phyloP scores from a whole-genome alignment of 176 grass and related monocot species.

The Lolium multiflorum region DNA sequence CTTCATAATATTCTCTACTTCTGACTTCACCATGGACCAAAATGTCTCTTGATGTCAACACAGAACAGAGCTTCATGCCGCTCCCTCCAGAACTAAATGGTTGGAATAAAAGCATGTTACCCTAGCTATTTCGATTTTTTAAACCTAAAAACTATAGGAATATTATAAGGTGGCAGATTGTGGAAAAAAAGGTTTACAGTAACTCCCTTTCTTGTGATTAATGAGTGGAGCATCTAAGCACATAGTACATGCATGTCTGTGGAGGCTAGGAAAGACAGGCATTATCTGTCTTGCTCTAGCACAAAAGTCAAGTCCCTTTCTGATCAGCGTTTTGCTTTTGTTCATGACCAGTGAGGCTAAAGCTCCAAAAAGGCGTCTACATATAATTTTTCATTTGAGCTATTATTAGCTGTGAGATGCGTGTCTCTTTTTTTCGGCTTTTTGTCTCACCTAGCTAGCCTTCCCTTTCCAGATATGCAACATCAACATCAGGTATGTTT shows the following conservation, averaged over 20 bases:
- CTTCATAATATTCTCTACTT: too few relatives aligned
- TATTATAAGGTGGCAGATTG: background rate
- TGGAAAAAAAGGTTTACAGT: background rate
- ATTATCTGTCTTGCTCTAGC: slow-evolving; percentile 5
- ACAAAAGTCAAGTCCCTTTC: slow-evolving; percentile 9
- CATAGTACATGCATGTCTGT: background rate
- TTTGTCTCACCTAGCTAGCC: background rate
- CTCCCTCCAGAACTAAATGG: too few relatives aligned
- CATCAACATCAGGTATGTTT: background rate
- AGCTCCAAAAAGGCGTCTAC: background rate
- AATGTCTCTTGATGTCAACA: too few relatives aligned
- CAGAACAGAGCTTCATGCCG: too few relatives aligned
- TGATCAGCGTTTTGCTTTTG: background rate
- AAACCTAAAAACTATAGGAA: background rate
- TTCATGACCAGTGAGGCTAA: background rate
- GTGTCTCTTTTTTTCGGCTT: background rate
- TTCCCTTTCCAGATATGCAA: background rate
- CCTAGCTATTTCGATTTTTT: too few relatives aligned
- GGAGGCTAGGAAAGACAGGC: background rate
- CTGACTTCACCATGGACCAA: too few relatives aligned
- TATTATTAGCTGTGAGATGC: background rate
- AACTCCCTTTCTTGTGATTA: background rate
- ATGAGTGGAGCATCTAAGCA: background rate
- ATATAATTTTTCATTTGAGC: background rate
- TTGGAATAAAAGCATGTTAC: too few relatives aligned